Evolutionary conservation across 495 filamentous ascomycete genomes (phyloP).

Genomic region (Penicillium diatomitis): DNA sequence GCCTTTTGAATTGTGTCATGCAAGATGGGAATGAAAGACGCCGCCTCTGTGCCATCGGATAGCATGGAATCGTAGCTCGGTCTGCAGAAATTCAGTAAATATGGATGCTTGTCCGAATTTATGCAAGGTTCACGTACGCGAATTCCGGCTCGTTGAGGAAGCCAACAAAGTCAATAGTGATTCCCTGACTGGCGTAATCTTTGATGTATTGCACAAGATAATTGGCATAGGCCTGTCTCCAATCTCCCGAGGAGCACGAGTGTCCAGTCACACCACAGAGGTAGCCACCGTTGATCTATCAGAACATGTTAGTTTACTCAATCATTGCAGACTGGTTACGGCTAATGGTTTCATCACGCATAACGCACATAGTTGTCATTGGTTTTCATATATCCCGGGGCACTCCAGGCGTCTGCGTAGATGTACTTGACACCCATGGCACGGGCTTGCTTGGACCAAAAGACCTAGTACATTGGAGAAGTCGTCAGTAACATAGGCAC

Average conservation of each 20-base stretch:
- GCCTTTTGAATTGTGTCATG: slow-evolving; percentile 16
- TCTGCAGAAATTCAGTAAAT: background rate
- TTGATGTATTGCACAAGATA: slow-evolving; percentile 45
- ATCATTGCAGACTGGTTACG: background rate
- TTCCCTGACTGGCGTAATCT: slow-evolving; percentile 40
- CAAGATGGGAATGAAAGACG: slow-evolving; percentile 40
- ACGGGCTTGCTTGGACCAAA: background rate
- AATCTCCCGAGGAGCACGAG: slow-evolving; percentile 39
- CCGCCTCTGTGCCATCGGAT: slow-evolving; percentile 37
- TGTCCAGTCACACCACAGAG: slow-evolving; percentile 40
- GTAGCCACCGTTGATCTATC: slow-evolving; percentile 27
- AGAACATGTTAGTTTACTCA: background rate
- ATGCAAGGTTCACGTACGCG: background rate
- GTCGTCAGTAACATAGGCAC: background rate
- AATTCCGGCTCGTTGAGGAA: slow-evolving; percentile 51
- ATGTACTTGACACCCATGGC: slow-evolving; percentile 3
- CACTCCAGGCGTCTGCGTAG: slow-evolving; percentile 49
- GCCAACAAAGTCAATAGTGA: slow-evolving; percentile 40
- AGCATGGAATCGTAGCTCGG: slow-evolving; percentile 7
- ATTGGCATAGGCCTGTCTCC: slow-evolving; percentile 47
- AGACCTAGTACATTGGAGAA: background rate
- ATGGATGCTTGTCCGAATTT: background rate
- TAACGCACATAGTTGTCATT: slow-evolving; percentile 23
- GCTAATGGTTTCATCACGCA: no score
- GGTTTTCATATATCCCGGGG: slow-evolving; percentile 51